Conservation (phyloP, 2,329 filamentous ascomycete genomes). For the Fusarium coffeatum region DNA sequence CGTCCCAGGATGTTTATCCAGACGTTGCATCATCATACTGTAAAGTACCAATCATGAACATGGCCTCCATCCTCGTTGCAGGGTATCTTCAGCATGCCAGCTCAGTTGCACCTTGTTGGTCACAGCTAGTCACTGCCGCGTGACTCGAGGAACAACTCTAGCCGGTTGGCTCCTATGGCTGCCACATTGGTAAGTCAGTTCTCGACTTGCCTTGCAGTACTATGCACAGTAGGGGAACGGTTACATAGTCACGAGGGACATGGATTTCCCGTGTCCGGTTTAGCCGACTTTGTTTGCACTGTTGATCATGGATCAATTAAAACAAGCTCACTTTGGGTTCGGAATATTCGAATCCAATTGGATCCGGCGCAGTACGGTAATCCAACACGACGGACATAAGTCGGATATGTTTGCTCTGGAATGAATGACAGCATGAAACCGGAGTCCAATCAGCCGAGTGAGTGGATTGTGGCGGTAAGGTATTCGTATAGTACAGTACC, state of each 20-base stretch:
- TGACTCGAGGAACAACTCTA: slow-evolving; percentile 16
- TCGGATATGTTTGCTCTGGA: slow-evolving; percentile 27
- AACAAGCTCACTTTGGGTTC: slow-evolving; percentile 1
- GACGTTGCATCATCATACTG: background rate
- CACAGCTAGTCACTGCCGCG: slow-evolving; percentile 19
- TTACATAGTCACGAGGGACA: background rate
- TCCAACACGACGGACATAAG: slow-evolving; percentile 20
- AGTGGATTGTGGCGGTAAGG: slow-evolving; percentile 12
- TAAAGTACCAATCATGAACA: background rate
- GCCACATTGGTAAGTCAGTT: slow-evolving; percentile 6
- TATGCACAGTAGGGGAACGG: background rate
- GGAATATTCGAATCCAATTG: background rate
- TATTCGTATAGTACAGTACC: background rate
- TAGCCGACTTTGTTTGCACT: background rate
- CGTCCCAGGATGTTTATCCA: background rate
- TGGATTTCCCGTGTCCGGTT: background rate
- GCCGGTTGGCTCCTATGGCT: slow-evolving; percentile 10
- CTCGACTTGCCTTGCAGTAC: background rate
- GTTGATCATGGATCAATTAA: slow-evolving; percentile 7
- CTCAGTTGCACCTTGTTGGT: slow-evolving; percentile 31
- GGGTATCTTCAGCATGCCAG: slow-evolving; percentile 10
- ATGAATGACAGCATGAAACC: slow-evolving; percentile 4
- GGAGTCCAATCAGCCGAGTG: slow-evolving; percentile 21
- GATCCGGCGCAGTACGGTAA: background rate
- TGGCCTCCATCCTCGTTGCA: background rate